These are phyloP conservation scores for Globisporangium solare DNA, from an alignment of 352 stramenopile genomes.

Conservation along the genomic window DNA sequence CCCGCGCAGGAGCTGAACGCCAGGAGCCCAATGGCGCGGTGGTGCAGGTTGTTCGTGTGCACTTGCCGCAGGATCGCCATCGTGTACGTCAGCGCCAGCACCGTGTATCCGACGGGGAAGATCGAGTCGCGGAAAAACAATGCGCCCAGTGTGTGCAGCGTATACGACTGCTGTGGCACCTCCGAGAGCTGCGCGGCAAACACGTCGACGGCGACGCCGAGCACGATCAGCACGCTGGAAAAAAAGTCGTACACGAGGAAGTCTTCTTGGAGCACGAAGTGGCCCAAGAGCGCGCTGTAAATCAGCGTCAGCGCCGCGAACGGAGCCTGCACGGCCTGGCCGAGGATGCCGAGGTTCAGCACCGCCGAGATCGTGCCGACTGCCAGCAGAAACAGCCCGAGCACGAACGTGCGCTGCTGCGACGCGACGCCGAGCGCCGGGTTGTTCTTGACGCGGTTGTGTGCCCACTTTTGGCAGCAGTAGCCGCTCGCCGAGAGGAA, in stretches of 20 bases:
- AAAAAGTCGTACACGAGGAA: conserved; percentile 45
- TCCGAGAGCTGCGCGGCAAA: conserved; percentile 44
- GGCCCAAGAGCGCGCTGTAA: conserved; percentile 66
- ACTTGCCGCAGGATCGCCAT: conserved; percentile 53
- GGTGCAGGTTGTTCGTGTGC: conserved; percentile 44
- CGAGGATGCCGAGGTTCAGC: conserved; percentile 67
- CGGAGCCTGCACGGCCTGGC: conserved; percentile 71
- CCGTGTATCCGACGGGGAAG: conserved; percentile 48
- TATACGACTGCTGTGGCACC: conserved; percentile 45
- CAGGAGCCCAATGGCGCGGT: conserved; percentile 36
- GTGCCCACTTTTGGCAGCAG: conserved; percentile 74
- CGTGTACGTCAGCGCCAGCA: conserved; percentile 42
- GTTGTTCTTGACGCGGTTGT: conserved; percentile 46
- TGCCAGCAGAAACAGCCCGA: conserved; percentile 50
- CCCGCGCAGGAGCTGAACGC: conserved; percentile 70
- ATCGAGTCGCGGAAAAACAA: conserved; percentile 54
- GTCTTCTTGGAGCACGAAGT: conserved; percentile 54
- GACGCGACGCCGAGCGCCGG: conserved; percentile 50
- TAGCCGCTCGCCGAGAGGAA: conserved; percentile 78
- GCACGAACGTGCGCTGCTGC: conserved; percentile 54
- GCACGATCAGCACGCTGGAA: conserved; percentile 58
- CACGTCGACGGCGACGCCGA: conserved; percentile 58
- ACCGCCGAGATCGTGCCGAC: conserved; percentile 69
- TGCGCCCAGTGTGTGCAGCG: conserved; percentile 38
- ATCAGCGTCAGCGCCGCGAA: conserved; percentile 78